Base-by-base conservation (phyloP, 805 yeast genomes). In the Candida silvatica region DNA sequence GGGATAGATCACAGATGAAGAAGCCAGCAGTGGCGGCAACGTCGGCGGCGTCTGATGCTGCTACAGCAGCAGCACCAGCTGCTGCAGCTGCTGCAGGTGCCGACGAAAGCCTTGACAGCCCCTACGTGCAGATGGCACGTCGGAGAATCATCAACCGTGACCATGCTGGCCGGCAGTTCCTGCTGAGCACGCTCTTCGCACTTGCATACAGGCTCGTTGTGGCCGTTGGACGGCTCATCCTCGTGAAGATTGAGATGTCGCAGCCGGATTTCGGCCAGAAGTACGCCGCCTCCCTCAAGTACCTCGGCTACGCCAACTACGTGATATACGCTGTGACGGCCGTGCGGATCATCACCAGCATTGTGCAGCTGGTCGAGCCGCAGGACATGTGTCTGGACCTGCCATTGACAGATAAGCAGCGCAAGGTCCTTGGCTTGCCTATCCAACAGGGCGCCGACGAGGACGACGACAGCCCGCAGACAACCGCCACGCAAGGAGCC, bases 351-450 rank as follows among this genome's bases (percentile, higher is more conserved):
- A 20, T 48, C 8, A 26, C 51, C 3, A 50, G 64, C 17, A 20
- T 53, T 3, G 39, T 58, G 27, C 51, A 47, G 29, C 42, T 69
- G 12, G 17, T 59, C 6, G 61, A 58, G 41, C 65, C 69, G 2
- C 64, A 59, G 39, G 77, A 72, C 43, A 67, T 66, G 44, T 71
- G 77, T 42, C 44, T 57, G 24, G 78, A 72, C 46, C 54, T 72
- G 38, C 75, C 76, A 3, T 58, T 72, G 39, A 65, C 58, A 7
- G 59, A 56, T 31, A 56, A 54, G 17, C 78, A 72, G 48, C 51
- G 77, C 31, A 50, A 53, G 27, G 48, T 72, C 12, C 52, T 72
- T 26, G 77, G 77, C 1, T 56, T 72, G 17, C 47, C 53, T 6
- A 15, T 42, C 3, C 27, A 46, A 11, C 30, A 29, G 3, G 37